Conservation (phyloP, 1,284 basidiomycete genomes). For the Pholiota adiposa region DNA sequence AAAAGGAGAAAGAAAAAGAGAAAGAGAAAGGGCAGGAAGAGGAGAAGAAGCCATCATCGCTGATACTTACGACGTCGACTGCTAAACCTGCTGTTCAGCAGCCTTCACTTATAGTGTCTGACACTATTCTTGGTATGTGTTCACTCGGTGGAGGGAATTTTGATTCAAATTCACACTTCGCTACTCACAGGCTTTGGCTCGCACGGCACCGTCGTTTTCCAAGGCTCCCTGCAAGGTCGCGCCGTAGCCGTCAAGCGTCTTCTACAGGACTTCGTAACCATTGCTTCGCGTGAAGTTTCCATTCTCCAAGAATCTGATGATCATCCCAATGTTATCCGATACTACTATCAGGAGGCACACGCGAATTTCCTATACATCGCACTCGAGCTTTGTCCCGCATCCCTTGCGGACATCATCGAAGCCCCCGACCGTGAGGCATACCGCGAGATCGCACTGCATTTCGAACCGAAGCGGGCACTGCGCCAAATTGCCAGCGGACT, state of each 20-base stretch:
- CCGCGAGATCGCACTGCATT: slow-evolving; percentile 66
- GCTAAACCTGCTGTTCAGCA: slow-evolving; percentile 22
- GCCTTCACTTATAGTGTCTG: slow-evolving; percentile 66
- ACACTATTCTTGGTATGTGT: slow-evolving; percentile 74
- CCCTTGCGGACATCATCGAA: slow-evolving; percentile 93
- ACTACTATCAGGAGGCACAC: slow-evolving; percentile 96
- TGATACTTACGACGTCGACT: slow-evolving; percentile 39
- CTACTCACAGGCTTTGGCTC: slow-evolving; percentile 98
- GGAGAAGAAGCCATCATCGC: slow-evolving; percentile 29
- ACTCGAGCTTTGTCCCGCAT: slow-evolving; percentile 94
- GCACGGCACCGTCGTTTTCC: slow-evolving; percentile 94
- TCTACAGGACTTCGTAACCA: slow-evolving; percentile 92
- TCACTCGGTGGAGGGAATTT: neutral
- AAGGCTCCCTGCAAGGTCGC: slow-evolving; percentile 93
- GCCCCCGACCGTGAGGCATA: slow-evolving; percentile 68
- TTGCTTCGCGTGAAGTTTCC: slow-evolving; percentile 93
- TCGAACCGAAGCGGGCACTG: slow-evolving; percentile 89
- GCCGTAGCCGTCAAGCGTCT: slow-evolving; percentile 97
- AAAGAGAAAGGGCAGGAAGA: slow-evolving; percentile 26
- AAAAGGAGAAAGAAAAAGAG: slow-evolving; percentile 30
- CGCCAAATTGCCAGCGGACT: slow-evolving; percentile 89
- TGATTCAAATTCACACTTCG: no score
- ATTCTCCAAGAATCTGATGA: slow-evolving; percentile 96
- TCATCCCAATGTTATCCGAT: slow-evolving; percentile 97
- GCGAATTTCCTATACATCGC: slow-evolving; percentile 97